Conservation (phyloP, 2,329 filamentous ascomycete genomes). For the Cylindrodendrum hubeiense region DNA sequence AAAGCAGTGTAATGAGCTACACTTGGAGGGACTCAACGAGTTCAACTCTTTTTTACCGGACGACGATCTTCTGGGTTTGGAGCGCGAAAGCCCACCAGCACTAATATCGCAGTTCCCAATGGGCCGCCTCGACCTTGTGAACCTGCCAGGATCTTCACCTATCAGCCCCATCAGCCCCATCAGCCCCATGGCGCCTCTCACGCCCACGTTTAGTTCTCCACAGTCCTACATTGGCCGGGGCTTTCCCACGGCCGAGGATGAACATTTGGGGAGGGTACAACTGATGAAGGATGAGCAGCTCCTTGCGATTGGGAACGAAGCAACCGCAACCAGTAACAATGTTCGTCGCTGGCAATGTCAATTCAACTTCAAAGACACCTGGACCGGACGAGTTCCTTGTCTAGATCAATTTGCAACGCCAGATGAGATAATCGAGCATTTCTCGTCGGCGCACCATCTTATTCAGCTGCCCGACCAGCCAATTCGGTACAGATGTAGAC, state of each 20-base stretch:
- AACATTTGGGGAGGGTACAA: background rate
- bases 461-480: background rate
- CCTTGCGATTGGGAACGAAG: constrained; percentile 20
- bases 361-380: background rate
- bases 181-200: background rate
- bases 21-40: background rate
- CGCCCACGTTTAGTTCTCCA: background rate
- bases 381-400: background rate
- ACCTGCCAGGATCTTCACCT: background rate
- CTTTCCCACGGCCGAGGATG: background rate
- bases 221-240: background rate
- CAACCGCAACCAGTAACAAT: background rate
- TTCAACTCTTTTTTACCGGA: background rate
- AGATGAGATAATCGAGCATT: constrained; percentile 8
- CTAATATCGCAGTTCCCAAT: background rate
- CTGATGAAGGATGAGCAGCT: constrained; percentile 6
- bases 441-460: constrained; percentile 1
- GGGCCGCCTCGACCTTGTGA: background rate
- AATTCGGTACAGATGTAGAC: constrained; percentile 8
- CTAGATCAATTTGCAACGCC: constrained; percentile 3
- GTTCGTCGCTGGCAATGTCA: constrained; percentile 17
- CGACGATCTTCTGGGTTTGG: background rate
- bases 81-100: background rate
- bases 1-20: background rate
- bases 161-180: background rate